Base-by-base conservation (phyloP, 805 yeast species). In the Candida dajiaensis region DNA sequence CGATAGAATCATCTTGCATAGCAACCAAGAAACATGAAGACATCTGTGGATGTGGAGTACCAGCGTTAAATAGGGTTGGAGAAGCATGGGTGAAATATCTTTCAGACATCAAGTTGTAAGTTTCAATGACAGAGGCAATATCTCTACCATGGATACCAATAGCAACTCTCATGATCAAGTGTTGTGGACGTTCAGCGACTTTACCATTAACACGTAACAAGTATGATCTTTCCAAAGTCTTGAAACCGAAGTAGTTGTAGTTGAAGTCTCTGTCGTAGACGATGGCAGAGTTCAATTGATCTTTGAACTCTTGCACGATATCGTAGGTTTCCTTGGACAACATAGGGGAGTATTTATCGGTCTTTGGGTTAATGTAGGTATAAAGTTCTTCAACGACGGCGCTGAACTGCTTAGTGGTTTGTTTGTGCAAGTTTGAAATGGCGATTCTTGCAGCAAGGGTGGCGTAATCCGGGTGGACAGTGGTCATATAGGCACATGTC, bases 381-480 rank as follows among this genome's bases (percentile, higher is more conserved):
- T 81, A 89, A 56, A 92, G 73, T 48, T 83, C 83, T 50, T 76
- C 76, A 46, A 86, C 70, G 42, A 89, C 95, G 57, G 80, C 81
- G 36, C 95, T 83, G 59, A 86, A 92, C 61, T 76, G 85, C 67
- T 86, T 85, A 50, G 89, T 85, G 44, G 97, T 90, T 70, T 89
- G 96, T 70, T 90, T 90, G 73, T 92, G 97, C 63, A 94, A 75
- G 66, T 89, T 89, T 38, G 97, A 87, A 46, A 94, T 83, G 19
- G 98, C 97, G 50, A 92, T 85, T 71, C 99, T 83, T 31, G 98
- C 97, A 45, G 97, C 97, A 58, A 89, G 75, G 38, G 83, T 81
- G 23, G 97, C 97, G 60, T 92, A 90, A 70, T 94, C 98, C n/a
- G 98, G 98, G 67, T 92, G 98, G 52, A 87, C 79, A 12, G 98